phyloP scores from a whole-genome alignment of 306 rosid species.

The Lotus japonicus region DNA sequence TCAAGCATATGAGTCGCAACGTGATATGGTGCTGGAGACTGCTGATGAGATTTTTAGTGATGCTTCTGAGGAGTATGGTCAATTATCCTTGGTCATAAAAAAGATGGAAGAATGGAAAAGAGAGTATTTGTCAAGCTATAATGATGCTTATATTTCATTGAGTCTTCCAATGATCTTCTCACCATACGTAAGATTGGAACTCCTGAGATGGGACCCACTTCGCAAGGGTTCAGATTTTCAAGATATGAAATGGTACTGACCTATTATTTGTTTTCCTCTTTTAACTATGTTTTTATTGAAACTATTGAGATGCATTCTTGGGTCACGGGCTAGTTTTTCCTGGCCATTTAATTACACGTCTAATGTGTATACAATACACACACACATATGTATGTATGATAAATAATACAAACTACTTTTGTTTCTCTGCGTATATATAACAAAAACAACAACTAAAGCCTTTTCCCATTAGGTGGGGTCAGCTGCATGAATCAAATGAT shows the following conservation, averaged over 20 bases:
- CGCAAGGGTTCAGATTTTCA: conserved; percentile 69
- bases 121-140: conserved; percentile 57
- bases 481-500: no score
- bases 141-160: conserved; percentile 83
- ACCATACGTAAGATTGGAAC: conserved; percentile 93
- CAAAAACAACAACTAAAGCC: no score
- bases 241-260: conserved; percentile 78
- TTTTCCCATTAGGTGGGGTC: no score
- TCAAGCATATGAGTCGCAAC: conserved; percentile 58
- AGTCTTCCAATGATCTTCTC: conserved; percentile 85
- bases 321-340: neutral
- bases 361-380: neutral
- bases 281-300: conserved; percentile 12
- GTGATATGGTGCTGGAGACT: conserved; percentile 63
- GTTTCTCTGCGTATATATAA: no score
- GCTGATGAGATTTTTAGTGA: conserved; percentile 83
- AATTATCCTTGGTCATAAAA: conserved; percentile 65
- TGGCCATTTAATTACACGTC: neutral
- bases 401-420: neutral
- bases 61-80: conserved; percentile 82
- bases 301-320: neutral
- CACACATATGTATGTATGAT: neutral
- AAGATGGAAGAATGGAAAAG: conserved; percentile 90
- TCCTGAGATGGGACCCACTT: conserved; percentile 94
- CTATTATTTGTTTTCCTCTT: conserved; percentile 7